Percentiles rank a stretch among this genome's conserved stretches.
phyloP scores from a whole-genome alignment of 441 rosid genomes.

The Adansonia gregorii region DNA sequence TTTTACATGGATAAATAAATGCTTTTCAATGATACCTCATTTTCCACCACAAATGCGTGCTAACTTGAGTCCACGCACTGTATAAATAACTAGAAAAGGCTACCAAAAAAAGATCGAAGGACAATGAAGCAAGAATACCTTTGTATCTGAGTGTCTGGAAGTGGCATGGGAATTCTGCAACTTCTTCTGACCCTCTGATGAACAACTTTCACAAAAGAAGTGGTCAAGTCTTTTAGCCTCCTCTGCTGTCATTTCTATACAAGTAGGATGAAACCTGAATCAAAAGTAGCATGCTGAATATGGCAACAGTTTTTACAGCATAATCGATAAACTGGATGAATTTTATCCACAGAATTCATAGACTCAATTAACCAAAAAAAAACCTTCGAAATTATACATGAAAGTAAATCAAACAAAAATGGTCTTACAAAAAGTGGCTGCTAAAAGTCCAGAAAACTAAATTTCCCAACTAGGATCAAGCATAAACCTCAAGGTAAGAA shows the following conservation, averaged over 20 bases:
- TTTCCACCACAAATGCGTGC: neutral
- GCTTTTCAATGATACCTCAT: neutral
- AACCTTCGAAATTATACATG: slow-evolving; percentile 11
- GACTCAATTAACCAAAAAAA: neutral
- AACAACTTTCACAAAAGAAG: slow-evolving; percentile 84
- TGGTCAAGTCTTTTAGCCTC: slow-evolving; percentile 79
- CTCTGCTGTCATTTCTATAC: slow-evolving; percentile 83
- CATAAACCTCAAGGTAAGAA: neutral
- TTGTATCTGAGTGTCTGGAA: slow-evolving; percentile 55
- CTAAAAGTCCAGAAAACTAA: neutral
- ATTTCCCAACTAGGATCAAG: neutral
- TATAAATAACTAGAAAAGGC: slow-evolving; percentile 1
- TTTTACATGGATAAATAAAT: neutral
- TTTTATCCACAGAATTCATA: slow-evolving; percentile 15
- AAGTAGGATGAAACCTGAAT: slow-evolving; percentile 96
- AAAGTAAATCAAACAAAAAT: slow-evolving; percentile 4
- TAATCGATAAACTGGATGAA: slow-evolving; percentile 18
- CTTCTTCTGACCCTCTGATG: slow-evolving; percentile 63
- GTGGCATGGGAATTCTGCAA: slow-evolving; percentile 58
- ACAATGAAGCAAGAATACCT: slow-evolving; percentile 50
- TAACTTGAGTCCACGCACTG: neutral
- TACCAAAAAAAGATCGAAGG: neutral
- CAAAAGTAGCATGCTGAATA: slow-evolving; percentile 48
- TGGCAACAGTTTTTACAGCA: slow-evolving; percentile 26
- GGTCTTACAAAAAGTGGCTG: neutral